Percentiles rank a stretch among this genome's conserved stretches.
These are phyloP conservation scores for Phytophthora crassamura DNA, from an alignment of 352 stramenopile genomes.

Conservation along the genomic window DNA sequence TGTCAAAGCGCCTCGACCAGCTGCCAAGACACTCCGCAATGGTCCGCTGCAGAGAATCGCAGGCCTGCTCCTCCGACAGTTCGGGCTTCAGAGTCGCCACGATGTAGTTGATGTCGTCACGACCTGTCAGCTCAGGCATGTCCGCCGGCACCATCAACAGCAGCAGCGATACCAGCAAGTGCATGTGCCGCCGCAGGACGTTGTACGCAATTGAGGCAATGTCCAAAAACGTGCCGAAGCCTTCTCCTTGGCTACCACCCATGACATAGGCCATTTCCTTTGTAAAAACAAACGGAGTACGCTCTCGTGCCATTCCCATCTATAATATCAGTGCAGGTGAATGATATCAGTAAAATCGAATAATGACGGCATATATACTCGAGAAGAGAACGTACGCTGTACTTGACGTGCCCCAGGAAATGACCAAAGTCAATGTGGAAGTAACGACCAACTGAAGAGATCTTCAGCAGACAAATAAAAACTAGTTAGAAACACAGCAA, in stretches of 20 bases:
- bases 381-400: conserved; percentile 48
- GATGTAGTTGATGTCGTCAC: conserved; percentile 85
- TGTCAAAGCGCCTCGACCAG: conserved; percentile 86
- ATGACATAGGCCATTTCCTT: conserved; percentile 87
- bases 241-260: conserved; percentile 63
- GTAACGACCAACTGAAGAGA: conserved; percentile 70
- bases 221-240: conserved; percentile 68
- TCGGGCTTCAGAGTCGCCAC: conserved; percentile 70
- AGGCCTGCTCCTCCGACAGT: conserved; percentile 61
- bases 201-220: conserved; percentile 74
- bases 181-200: conserved; percentile 83
- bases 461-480: conserved; percentile 40
- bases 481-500: not conserved
- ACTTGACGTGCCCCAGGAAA: conserved; percentile 87
- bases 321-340: conserved; percentile 12
- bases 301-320: conserved; percentile 79
- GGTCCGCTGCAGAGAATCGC: conserved; percentile 63
- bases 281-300: conserved; percentile 88
- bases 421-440: conserved; percentile 91
- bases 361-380: not conserved
- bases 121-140: conserved; percentile 80
- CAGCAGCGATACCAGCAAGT: conserved; percentile 79
- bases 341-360: not conserved
- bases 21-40: conserved; percentile 74
- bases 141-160: conserved; percentile 85